Conservation (phyloP, 495 filamentous ascomycete species). For the Penicillium bialowiezense region DNA sequence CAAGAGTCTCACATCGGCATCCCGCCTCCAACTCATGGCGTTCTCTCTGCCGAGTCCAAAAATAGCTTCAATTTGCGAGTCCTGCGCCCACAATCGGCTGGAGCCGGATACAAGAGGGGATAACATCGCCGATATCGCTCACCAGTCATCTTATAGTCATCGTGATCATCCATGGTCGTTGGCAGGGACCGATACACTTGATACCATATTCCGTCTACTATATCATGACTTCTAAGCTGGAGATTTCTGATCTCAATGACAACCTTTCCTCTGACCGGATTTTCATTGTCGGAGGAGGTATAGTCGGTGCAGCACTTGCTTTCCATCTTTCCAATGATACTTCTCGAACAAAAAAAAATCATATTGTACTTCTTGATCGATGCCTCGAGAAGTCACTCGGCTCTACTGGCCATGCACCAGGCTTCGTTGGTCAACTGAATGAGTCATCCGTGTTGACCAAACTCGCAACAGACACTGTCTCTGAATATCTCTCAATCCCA, state of each 20-base stretch:
- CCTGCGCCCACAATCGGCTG: neutral
- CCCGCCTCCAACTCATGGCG: neutral
- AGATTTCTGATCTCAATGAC: slow-evolving; percentile 15
- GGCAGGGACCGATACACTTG: neutral
- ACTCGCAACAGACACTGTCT: slow-evolving; percentile 30
- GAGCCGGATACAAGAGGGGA: neutral
- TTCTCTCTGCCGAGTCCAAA: neutral
- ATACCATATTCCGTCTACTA: neutral
- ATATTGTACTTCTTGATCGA: slow-evolving; percentile 27
- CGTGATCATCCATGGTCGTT: neutral
- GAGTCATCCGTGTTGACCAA: slow-evolving; percentile 30
- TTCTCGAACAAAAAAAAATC: slow-evolving; percentile 16
- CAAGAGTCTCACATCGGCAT: neutral
- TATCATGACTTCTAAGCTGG: slow-evolving; percentile 9
- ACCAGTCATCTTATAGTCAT: neutral
- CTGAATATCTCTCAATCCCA: slow-evolving; percentile 27
- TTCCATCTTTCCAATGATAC: slow-evolving; percentile 27
- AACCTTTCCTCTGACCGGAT: slow-evolving; percentile 13
- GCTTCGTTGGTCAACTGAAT: slow-evolving; percentile 37
- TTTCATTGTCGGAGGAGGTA: slow-evolving; percentile 45
- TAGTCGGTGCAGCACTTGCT: slow-evolving; percentile 41
- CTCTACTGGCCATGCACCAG: slow-evolving; percentile 32
- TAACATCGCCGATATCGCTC: neutral
- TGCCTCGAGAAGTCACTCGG: slow-evolving; percentile 17
- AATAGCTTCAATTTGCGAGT: neutral